Evolutionary conservation across 2,329 filamentous ascomycete species (phyloP).

Genomic region (Paraphaeosphaeria sporulosa): DNA sequence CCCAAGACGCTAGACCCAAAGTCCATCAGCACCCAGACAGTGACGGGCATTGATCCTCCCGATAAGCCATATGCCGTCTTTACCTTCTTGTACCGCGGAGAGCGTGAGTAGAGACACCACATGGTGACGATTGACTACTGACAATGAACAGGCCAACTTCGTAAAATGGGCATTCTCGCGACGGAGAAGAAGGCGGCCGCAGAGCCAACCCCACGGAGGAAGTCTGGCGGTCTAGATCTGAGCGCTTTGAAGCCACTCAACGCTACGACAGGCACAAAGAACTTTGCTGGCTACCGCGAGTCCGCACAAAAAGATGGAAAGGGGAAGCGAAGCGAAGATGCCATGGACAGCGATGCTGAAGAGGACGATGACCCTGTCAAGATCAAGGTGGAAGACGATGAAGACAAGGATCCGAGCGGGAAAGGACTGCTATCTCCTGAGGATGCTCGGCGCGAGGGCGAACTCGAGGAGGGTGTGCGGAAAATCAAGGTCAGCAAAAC

Average conservation of each 20-base stretch:
- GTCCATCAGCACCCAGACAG: conserved; percentile 97
- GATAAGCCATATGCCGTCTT: conserved; percentile 97
- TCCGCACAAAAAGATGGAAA: conserved; percentile 63
- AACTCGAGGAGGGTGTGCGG: conserved; percentile 80
- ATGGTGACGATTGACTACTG: conserved; percentile 17
- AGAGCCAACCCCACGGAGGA: conserved; percentile 72
- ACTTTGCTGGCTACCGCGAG: conserved; percentile 88
- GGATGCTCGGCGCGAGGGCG: conserved; percentile 74
- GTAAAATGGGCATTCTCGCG: conserved; percentile 91
- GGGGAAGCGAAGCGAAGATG: conserved; percentile 56
- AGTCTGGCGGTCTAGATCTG: conserved; percentile 85
- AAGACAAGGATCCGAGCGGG: conserved; percentile 64
- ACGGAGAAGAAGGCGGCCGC: conserved; percentile 69
- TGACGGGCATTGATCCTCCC: conserved; percentile 96
- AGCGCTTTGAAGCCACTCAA: conserved; percentile 84
- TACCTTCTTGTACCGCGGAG: conserved; percentile 96
- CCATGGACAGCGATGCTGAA: conserved; percentile 80
- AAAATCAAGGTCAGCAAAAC: conserved; percentile 73
- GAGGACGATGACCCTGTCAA: conserved; percentile 71
- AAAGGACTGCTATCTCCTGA: conserved; percentile 68
- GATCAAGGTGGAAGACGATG: conserved; percentile 70
- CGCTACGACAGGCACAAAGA: conserved; percentile 78
- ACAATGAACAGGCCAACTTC: conserved; percentile 75
- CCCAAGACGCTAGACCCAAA: conserved; percentile 96
- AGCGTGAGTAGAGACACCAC: conserved; percentile 69